Base-by-base conservation (phyloP, 768 basidiomycete genomes). In the Rhodosporidiobolus odoratus region DNA sequence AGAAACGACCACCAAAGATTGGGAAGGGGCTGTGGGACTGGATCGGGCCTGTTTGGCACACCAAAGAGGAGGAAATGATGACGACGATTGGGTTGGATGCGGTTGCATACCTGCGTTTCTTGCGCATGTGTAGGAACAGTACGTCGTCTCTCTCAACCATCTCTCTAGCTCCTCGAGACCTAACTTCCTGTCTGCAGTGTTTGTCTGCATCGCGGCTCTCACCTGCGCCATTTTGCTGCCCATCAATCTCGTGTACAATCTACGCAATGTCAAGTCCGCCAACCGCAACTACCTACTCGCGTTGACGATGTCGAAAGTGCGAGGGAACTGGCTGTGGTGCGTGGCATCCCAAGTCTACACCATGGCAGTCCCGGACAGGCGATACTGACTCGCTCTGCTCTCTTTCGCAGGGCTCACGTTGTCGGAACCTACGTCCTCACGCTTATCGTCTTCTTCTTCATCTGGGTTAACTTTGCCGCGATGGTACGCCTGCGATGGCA, bases 81-180 rank as follows among this genome's bases (percentile, higher is more conserved):
- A 87, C 90, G 75, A 90, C 89, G 79, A 82, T 91, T 79, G 95
- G 95, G 35, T 86, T 96, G 16, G 96, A 99, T 77, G 95, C 94
- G 0, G 91, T 93, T 58, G 85, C 89, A 32, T 99, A 89, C 79
- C 85, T 99, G 32, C 89, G 95, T 35, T 97, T 98, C 80, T 85
- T 89, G 34, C 88, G 93, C 63, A 85, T 99, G 81, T 68, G 70
- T 35, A 38, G 69, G 15, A 71, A 74, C 54, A 66, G 73, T 74
- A 32, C 21, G 67, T 52, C 17, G 13, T 27, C 17, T 19, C 25
- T 35, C 23, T 41, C 3, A 27, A 23, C 21, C 48, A 23, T 50
- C 43, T 23, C 12, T 23, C 23, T 23, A 45, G 12, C 43, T 45
- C 13, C 43, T 45, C 43, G 43, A 23, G 13, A 23, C 23, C 23